Percentiles rank a stretch among this genome's conserved stretches.
Conservation (phyloP, 1,139 yeast species). For the Kodamaea ohmeri region DNA sequence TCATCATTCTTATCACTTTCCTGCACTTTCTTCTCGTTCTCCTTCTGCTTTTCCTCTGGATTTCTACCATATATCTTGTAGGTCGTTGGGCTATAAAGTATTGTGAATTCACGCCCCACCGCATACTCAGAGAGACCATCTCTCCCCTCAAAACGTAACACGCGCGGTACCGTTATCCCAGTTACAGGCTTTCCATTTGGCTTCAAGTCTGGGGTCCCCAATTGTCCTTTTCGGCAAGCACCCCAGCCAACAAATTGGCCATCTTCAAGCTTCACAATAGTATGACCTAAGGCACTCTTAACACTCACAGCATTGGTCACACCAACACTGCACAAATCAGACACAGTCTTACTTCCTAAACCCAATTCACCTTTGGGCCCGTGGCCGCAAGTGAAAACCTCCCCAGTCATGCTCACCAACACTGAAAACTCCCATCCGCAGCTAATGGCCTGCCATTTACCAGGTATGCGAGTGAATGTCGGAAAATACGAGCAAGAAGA, state of each 20-base stretch:
- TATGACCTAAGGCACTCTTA: slow-evolving; percentile 55
- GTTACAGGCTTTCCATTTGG: slow-evolving; percentile 19
- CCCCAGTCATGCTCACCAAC: slow-evolving; percentile 40
- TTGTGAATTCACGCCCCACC: slow-evolving; percentile 50
- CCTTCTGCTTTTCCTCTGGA: background rate
- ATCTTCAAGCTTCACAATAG: slow-evolving; percentile 38
- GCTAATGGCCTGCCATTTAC: slow-evolving; percentile 41
- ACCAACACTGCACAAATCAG: slow-evolving; percentile 8
- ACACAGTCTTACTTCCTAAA: too few species aligned
- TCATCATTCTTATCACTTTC: too few species aligned
- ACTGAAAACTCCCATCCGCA: slow-evolving; percentile 83
- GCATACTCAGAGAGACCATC: slow-evolving; percentile 16
- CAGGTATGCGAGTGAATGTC: slow-evolving; percentile 24
- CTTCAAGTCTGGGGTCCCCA: slow-evolving; percentile 29
- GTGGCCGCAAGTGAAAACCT: slow-evolving; percentile 53
- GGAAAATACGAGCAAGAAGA: slow-evolving; percentile 10
- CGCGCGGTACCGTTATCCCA: slow-evolving; percentile 27
- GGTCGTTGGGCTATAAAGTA: slow-evolving; percentile 14
- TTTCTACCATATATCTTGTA: slow-evolving; percentile 9
- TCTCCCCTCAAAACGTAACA: slow-evolving; percentile 19
- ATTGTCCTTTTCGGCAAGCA: slow-evolving; percentile 70
- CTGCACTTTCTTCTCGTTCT: too few species aligned
- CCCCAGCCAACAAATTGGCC: slow-evolving; percentile 79
- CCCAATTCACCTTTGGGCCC: slow-evolving; percentile 82
- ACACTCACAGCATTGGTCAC: slow-evolving; percentile 23